Base-by-base conservation (phyloP, 371 early-diverging fungal genomes). In the Syncephalis plumigaleata region DNA sequence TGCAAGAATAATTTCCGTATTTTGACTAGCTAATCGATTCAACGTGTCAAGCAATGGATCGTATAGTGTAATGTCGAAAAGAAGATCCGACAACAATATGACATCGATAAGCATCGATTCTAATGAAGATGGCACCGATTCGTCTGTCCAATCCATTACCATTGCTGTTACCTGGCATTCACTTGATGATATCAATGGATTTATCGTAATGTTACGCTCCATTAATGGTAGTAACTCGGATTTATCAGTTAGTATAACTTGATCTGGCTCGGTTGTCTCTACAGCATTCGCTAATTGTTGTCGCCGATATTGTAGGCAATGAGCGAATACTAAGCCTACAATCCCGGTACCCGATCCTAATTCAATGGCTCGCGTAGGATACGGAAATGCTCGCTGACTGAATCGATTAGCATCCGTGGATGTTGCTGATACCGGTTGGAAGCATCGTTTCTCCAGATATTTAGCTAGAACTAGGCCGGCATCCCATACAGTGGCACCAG, bases 331-430 rank as follows among this genome's bases (percentile, higher is more conserved):
- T 4, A 74, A 45, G 2, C 69, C 71, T 7, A 72, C 64, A 7
- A 71, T 42, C 1, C 75, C 75, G 0, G 69, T 67, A 3, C 75
- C 75, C 11, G 70, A 52, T 22, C 72, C 75, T 2, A 71, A 63
- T 45, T 71, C 72, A 21, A 71, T 47, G 1, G 67, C 51, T 0
- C 59, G 50, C 23, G 57, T 15, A 1, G 50, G 21, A 18, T 16
- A 25, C 1, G 46, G 36, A 9, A 37, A 9, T 31, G 36, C 7
- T 17, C 24, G 3, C n/a, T 46, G 31, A 23, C 39, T 39, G 11
- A 5, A 45, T 25, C 42, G 22, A n/a, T 16, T 31, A 7, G 5
- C 46, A n/a, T n/a, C 11, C 46, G 25, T 25, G 11, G 25, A 43
- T 11, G 11, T 18, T 11, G 2, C 15, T 18, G 43, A 11, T 17